Percentiles rank a stretch among this genome's conserved stretches.
phyloP scores from a whole-genome alignment of 345 rosid species.

The Boechera divaricarpa region DNA sequence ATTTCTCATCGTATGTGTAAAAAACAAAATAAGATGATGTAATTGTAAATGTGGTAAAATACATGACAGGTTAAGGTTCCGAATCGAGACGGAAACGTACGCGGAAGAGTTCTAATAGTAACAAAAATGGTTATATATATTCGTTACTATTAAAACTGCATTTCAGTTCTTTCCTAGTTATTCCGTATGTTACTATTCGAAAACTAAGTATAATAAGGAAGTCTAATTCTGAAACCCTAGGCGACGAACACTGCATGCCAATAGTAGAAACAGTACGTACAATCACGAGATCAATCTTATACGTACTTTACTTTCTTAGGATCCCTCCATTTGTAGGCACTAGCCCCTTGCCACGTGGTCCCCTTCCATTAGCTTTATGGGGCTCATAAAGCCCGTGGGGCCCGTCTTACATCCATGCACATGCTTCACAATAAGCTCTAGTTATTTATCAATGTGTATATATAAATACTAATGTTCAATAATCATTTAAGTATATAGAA shows the following conservation, averaged over 20 bases:
- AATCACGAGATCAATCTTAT: constrained; percentile 47
- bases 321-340: constrained; percentile 45
- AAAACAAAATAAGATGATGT: constrained; percentile 5
- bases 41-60: constrained; percentile 31
- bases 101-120: no score
- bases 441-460: constrained; percentile 20
- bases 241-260: constrained; percentile 48
- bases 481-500: constrained; percentile 23
- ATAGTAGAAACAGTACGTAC: constrained; percentile 49
- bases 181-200: no score
- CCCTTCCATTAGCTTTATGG: constrained; percentile 43
- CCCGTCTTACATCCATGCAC: constrained; percentile 44
- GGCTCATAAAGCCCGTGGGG: constrained; percentile 41
- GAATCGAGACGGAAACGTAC: no score
- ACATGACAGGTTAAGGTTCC: constrained; percentile 25
- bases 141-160: no score
- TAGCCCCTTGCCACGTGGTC: constrained; percentile 45
- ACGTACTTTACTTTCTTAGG: constrained; percentile 46
- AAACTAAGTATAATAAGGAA: constrained; percentile 23
- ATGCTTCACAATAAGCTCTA: constrained; percentile 47
- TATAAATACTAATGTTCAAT: constrained; percentile 8
- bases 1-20: constrained; percentile 4
- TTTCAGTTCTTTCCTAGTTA: no score
- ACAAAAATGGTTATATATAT: no score
- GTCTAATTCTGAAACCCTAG: constrained; percentile 47